Base-by-base conservation (phyloP, 768 basidiomycete genomes). In the Saitozyma podzolica region DNA sequence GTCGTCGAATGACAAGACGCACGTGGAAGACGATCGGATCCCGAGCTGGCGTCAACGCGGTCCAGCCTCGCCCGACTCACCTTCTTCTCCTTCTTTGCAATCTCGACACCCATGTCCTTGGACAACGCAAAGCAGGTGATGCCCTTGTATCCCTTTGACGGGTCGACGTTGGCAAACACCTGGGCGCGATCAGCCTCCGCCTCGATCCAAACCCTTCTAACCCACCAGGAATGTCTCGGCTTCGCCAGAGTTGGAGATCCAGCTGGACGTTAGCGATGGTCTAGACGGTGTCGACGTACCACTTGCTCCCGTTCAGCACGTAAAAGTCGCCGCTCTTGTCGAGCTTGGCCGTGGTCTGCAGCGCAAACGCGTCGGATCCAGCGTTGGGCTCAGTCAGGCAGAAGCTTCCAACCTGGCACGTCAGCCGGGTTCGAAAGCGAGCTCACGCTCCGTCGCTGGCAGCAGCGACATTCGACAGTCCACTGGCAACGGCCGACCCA, bases 81-180 rank as follows among this genome's bases (percentile, higher is more conserved):
- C 77, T 99, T 99, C 81, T 96, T 88, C 80, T 99, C 96, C 83
- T 97, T 97, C 85, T 99, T 99, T 16, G 94, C 94, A 62, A 98
- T 92, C 79, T 97, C 83, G 64, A 99, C 84, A 10, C 95, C 96
- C 91, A 94, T 93, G 63, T 95, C 92, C 80, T 91, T 95, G 50
- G 92, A 92, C 37, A 92, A 90, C 52, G 95, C 82, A 81, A 99
- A 99, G 80, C 95, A 98, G 6, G 96, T 95, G 79, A 99, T 99
- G 19, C 96, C 96, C 80, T 98, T 99, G 85, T 99, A 98, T 0
- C 96, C 94, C 77, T 92, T 92, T 67, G 85, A 89, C 0, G 91
- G 89, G 79, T 96, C 92, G 61, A 92, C 91, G 65, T 91, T 99
- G 56, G 96, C 96, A 65, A 99, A 98, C 54, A 98, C 90, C 68